A percentile compares a stretch with the other conserved stretches of the same genome.
Conservation (phyloP, 192 early-diverging fungal species). For the Paraglomus brasilianum region DNA sequence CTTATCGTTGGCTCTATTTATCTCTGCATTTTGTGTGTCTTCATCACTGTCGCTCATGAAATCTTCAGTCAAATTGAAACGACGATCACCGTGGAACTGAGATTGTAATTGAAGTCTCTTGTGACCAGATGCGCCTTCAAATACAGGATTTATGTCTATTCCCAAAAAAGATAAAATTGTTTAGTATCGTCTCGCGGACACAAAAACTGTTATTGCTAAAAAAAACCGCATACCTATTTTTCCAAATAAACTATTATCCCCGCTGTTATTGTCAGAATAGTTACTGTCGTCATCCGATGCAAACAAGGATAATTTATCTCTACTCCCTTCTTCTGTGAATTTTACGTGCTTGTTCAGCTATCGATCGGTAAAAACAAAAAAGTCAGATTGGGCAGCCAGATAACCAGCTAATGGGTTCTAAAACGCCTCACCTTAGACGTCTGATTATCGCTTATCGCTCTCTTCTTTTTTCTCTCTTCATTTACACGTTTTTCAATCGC, state of each 20-base stretch:
- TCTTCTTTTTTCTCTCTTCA: slow-evolving; percentile 29
- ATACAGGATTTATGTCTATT: slow-evolving; percentile 41
- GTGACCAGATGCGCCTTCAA: slow-evolving; percentile 43
- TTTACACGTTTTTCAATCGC: slow-evolving; percentile 28
- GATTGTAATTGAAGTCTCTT: slow-evolving; percentile 41
- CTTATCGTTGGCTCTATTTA: not conserved
- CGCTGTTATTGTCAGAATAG: not conserved
- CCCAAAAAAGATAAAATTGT: slow-evolving; percentile 22
- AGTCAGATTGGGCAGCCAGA: too few relatives aligned
- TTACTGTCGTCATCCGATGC: slow-evolving; percentile 39
- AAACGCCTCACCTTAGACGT: not conserved
- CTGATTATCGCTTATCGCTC: slow-evolving; percentile 21
- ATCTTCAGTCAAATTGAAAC: slow-evolving; percentile 44
- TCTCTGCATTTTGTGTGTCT: not conserved
- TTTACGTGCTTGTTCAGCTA: not conserved
- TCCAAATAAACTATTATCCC: too few relatives aligned
- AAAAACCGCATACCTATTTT: not conserved
- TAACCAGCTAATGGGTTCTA: too few relatives aligned
- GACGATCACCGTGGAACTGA: slow-evolving; percentile 41
- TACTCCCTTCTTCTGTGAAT: not conserved
- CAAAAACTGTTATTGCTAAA: not conserved
- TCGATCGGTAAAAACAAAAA: too few relatives aligned
- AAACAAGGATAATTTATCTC: slow-evolving; percentile 35
- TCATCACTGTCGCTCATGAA: slow-evolving; percentile 36
- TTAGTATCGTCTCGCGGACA: not conserved